These are phyloP conservation scores for Xylariaceae sp. DNA, from an alignment of 2,329 filamentous ascomycete species.

Conservation along the genomic window DNA sequence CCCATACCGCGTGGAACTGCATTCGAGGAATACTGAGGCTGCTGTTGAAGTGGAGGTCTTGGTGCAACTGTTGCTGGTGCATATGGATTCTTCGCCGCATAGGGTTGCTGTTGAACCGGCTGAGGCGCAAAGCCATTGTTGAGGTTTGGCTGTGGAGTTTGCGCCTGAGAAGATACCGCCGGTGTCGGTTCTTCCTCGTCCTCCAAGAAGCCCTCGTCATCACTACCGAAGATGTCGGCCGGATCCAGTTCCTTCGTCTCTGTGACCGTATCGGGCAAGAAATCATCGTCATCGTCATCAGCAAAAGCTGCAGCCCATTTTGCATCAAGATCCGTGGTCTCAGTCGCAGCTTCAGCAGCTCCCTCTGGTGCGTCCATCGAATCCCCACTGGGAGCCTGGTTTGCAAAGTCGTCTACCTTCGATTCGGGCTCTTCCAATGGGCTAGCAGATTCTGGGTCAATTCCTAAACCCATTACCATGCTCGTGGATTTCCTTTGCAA, in stretches of 20 bases:
- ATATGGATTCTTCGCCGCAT: constrained; percentile 39
- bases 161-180: constrained; percentile 24
- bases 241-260: constrained; percentile 52
- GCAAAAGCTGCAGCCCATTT: constrained; percentile 80
- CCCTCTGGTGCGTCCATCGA: constrained; percentile 21
- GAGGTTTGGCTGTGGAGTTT: constrained; percentile 21
- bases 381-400: constrained; percentile 22
- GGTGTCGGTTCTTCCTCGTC: constrained; percentile 46
- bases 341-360: constrained; percentile 22
- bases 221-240: constrained; percentile 67
- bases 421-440: constrained; percentile 21
- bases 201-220: constrained; percentile 80
- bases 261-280: constrained; percentile 51
- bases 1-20: constrained; percentile 29
- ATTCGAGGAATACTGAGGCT: constrained; percentile 28
- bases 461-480: constrained; percentile 51
- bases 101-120: constrained; percentile 24
- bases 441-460: constrained; percentile 25
- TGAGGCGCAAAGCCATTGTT: constrained; percentile 35
- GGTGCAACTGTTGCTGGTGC: constrained; percentile 40
- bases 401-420: constrained; percentile 12
- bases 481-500: constrained; percentile 66
- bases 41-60: constrained; percentile 25
- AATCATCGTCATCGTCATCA: constrained; percentile 61
- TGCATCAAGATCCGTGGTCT: constrained; percentile 58